Evolutionary conservation across 495 filamentous ascomycete genomes (phyloP).

Genomic region (Mycothermus thermophilus): DNA sequence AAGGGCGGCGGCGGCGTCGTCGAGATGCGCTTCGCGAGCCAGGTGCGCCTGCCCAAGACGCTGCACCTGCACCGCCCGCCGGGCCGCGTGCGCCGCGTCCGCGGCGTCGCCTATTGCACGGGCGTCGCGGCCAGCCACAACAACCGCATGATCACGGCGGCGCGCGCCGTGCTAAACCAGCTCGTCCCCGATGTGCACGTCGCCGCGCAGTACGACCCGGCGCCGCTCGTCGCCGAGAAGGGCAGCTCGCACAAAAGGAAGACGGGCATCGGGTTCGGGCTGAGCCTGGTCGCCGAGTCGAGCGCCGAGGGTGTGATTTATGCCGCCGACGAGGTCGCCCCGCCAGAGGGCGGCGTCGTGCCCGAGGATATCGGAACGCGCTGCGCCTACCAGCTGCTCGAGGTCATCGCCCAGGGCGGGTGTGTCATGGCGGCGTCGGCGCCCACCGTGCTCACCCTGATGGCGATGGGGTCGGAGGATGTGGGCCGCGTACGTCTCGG

Average conservation of each 20-base stretch:
- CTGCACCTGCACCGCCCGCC: constrained; percentile 71
- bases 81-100: constrained; percentile 73
- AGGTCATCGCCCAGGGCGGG: constrained; percentile 67
- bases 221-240: constrained; percentile 51
- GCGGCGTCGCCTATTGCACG: constrained; percentile 84
- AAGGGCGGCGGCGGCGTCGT: constrained; percentile 80
- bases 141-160: constrained; percentile 83
- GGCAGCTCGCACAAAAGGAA: constrained; percentile 41
- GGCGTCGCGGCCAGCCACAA: constrained; percentile 87
- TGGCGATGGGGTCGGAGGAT: constrained; percentile 83
- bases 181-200: constrained; percentile 77
- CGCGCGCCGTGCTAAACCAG: constrained; percentile 74
- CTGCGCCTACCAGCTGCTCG: constrained; percentile 80
- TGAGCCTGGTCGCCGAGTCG: constrained; percentile 83
- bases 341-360: constrained; percentile 63
- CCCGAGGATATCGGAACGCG: constrained; percentile 83
- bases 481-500: constrained; percentile 44
- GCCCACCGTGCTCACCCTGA: constrained; percentile 62
- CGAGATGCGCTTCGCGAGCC: constrained; percentile 79
- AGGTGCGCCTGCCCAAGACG: constrained; percentile 85
- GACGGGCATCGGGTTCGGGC: constrained; percentile 66
- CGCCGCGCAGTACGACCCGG: constrained; percentile 49
- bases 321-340: constrained; percentile 72
- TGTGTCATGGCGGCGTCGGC: constrained; percentile 59
- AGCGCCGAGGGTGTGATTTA: constrained; percentile 65